A percentile compares a stretch with the other conserved stretches of the same genome.
Conservation (phyloP, 1,284 basidiomycete species). For the Apiotrichum porosum region DNA sequence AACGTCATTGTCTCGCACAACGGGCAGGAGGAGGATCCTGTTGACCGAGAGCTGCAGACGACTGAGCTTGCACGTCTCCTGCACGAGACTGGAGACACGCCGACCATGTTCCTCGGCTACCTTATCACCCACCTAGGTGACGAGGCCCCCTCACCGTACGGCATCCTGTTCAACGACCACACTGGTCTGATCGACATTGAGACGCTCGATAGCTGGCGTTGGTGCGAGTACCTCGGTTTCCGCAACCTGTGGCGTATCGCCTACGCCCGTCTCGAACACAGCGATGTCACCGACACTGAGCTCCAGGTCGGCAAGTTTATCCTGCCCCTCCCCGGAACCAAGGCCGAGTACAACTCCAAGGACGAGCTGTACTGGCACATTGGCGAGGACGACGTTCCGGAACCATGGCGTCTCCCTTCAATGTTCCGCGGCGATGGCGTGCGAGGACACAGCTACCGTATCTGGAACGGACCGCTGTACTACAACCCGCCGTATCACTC, state of each 20-base stretch:
- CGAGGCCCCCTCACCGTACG: slow-evolving; percentile 71
- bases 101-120: slow-evolving; percentile 81
- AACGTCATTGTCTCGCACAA: slow-evolving; percentile 86
- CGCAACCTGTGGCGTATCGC: slow-evolving; percentile 71
- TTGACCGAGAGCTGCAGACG: slow-evolving; percentile 85
- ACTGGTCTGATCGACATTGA: slow-evolving; percentile 55
- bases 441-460: slow-evolving; percentile 13
- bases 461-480: slow-evolving; percentile 48
- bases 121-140: slow-evolving; percentile 72
- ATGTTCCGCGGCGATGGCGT: slow-evolving; percentile 41
- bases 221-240: slow-evolving; percentile 87
- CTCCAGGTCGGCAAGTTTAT: slow-evolving; percentile 68
- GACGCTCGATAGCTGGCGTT: slow-evolving; percentile 42
- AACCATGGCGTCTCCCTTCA: slow-evolving; percentile 46
- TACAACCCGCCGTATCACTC: slow-evolving; percentile 41
- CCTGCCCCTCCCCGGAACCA: slow-evolving; percentile 58
- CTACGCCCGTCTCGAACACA: slow-evolving; percentile 40
- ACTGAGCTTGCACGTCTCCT: slow-evolving; percentile 76
- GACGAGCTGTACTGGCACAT: slow-evolving; percentile 63
- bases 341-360: slow-evolving; percentile 58
- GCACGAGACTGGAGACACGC: slow-evolving; percentile 64
- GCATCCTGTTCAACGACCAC: slow-evolving; percentile 58
- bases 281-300: slow-evolving; percentile 46
- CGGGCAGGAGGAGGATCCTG: slow-evolving; percentile 85
- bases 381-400: slow-evolving; percentile 61